These are phyloP conservation scores for Colletotrichum abscissum DNA, from an alignment of 2,329 filamentous ascomycete species.

Conservation along the genomic window DNA sequence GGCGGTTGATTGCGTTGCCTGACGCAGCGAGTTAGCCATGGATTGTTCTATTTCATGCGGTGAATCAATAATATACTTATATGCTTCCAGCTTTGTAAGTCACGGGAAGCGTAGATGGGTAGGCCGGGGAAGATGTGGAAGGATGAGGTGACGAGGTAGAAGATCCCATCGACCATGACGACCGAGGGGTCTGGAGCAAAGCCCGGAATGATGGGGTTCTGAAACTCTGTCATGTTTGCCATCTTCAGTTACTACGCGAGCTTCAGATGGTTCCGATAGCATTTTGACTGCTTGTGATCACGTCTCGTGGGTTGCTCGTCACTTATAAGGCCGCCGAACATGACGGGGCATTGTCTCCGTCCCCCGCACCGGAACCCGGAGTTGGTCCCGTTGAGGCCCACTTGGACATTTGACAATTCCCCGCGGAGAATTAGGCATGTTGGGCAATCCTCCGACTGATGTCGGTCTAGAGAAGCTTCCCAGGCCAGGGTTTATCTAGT, in stretches of 20 bases:
- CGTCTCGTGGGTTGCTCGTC: neutral
- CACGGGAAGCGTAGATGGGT: constrained; percentile 50
- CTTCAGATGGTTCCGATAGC: rapidly evolving
- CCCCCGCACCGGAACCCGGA: neutral
- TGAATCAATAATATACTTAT: constrained; percentile 31
- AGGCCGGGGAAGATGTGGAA: constrained; percentile 70
- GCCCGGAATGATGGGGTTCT: constrained; percentile 45
- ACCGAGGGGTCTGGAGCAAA: constrained; percentile 45
- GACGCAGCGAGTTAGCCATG: neutral
- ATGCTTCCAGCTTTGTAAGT: constrained; percentile 46
- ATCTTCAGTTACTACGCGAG: no score
- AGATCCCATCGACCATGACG: constrained; percentile 42
- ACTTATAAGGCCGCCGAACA: neutral
- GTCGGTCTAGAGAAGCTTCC: no score
- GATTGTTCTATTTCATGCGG: neutral
- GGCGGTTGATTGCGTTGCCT: constrained; percentile 28
- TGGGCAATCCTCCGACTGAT: no score
- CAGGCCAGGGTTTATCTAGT: no score
- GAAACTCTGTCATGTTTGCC: constrained; percentile 38
- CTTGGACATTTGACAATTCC: neutral
- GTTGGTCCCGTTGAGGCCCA: neutral
- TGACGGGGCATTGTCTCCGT: neutral
- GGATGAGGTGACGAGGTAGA: constrained; percentile 62
- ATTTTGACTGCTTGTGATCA: no score
- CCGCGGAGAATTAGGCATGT: no score